A percentile compares a stretch with the other conserved stretches of the same genome.
Evolutionary conservation across 75 land plant species (phyloP).

Genomic region (Pinus taeda): DNA sequence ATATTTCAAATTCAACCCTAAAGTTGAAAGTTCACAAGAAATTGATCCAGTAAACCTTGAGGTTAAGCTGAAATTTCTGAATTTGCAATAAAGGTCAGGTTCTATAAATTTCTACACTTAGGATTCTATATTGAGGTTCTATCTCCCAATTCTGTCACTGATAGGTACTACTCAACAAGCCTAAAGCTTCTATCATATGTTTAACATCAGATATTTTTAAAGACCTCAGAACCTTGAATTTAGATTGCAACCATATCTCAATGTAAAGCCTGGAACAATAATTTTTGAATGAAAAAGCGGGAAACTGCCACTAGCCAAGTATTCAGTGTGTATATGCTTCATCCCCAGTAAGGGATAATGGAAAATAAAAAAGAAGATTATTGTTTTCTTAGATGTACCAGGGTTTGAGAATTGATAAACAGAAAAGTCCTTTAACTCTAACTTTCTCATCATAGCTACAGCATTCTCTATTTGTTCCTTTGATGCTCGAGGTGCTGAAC

Average conservation of each 20-base stretch:
- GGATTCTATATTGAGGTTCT: background rate
- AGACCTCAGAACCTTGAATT: too few relatives aligned
- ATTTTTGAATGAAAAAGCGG: background rate
- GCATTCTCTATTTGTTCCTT: slow-evolving; percentile 81
- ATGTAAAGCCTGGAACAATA: background rate
- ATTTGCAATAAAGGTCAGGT: too few relatives aligned
- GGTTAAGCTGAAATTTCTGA: too few relatives aligned
- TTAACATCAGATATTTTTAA: background rate
- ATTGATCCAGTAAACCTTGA: too few relatives aligned
- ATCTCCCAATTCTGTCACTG: background rate
- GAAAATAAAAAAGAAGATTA: slow-evolving; percentile 2
- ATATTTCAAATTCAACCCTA: too few relatives aligned
- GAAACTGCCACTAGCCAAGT: background rate
- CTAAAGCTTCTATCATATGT: background rate
- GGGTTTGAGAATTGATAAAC: slow-evolving; percentile 89
- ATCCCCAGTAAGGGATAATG: background rate
- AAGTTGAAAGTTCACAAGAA: background rate
- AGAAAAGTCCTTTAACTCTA: slow-evolving; percentile 78
- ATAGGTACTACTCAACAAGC: background rate
- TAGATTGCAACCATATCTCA: background rate
- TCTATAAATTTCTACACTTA: too few relatives aligned
- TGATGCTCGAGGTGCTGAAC: slow-evolving; percentile 49
- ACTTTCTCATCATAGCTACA: slow-evolving; percentile 52
- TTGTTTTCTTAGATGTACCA: slow-evolving; percentile 36
- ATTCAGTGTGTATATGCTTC: background rate